Conservation (phyloP, 2,329 filamentous ascomycete species). For the Arachnomyces sp. region DNA sequence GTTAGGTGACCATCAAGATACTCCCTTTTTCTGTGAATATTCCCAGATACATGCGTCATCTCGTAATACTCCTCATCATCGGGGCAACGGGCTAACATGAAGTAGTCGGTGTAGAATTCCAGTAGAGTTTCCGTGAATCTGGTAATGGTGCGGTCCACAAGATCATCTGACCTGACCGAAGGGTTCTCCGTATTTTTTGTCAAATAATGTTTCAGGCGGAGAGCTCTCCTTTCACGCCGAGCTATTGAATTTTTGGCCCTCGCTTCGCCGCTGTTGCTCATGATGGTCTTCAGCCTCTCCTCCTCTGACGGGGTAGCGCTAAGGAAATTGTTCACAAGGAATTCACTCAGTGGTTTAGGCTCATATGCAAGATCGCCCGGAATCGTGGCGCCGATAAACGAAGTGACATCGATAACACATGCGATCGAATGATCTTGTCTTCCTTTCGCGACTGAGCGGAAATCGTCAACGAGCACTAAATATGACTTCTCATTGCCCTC, state of each 20-base stretch:
- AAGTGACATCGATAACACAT: conserved; percentile 20
- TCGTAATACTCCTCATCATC: conserved; percentile 19
- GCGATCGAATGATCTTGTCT: conserved; percentile 17
- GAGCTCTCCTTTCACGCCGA: too few relatives aligned
- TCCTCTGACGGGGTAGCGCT: conserved; percentile 17
- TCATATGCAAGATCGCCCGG: too few relatives aligned
- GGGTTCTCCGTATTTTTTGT: conserved; percentile 9
- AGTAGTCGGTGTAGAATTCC: conserved; percentile 21
- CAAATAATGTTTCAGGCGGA: conserved; percentile 2
- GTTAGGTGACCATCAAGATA: conserved; percentile 22
- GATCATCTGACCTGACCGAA: conserved; percentile 2
- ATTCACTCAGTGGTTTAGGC: too few relatives aligned
- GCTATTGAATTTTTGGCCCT: too few relatives aligned
- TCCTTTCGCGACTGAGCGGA: conserved; percentile 15
- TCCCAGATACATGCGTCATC: conserved; percentile 22
- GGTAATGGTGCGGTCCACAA: conserved; percentile 7
- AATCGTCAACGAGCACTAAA: conserved; percentile 19
- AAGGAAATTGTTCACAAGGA: conserved; percentile 13
- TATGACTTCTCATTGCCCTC: conserved; percentile 18
- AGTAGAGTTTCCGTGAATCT: conserved; percentile 17
- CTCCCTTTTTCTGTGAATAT: conserved; percentile 16
- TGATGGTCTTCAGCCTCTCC: conserved; percentile 4
- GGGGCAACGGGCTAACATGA: conserved; percentile 18
- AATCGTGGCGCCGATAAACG: too few relatives aligned
- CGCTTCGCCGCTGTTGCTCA: too few relatives aligned